Conservation (phyloP, 306 rosid species). For the Cicer bijugum region DNA sequence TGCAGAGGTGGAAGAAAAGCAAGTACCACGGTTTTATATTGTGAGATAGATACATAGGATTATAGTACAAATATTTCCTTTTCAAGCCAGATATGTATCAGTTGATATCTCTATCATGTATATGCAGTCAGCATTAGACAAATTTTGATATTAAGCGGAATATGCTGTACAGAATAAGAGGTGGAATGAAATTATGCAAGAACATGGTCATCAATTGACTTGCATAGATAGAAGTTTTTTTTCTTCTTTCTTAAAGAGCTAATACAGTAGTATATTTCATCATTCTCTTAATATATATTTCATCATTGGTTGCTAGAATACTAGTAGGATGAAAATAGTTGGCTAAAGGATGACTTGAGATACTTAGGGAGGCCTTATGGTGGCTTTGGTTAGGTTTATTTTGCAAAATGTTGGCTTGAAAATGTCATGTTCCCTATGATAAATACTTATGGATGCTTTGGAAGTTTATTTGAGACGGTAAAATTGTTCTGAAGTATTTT, state of each 20-base stretch:
- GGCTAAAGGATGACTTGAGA: neutral
- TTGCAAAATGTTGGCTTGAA: neutral
- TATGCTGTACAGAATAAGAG: constrained; percentile 55
- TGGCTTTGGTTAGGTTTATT: neutral
- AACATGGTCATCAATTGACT: constrained; percentile 7
- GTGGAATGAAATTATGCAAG: constrained; percentile 35
- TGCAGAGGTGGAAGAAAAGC: constrained; percentile 44
- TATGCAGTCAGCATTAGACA: constrained; percentile 36
- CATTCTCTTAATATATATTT: neutral
- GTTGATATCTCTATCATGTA: constrained; percentile 49
- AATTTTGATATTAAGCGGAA: constrained; percentile 38
- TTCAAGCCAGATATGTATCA: constrained; percentile 44
- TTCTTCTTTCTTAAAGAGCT: neutral
- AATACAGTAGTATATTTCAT: neutral
- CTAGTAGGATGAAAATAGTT: constrained; percentile 3
- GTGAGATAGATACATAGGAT: constrained; percentile 36
- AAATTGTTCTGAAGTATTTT: no score
- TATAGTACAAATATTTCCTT: constrained; percentile 26
- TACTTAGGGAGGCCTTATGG: neutral
- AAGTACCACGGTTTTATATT: constrained; percentile 35
- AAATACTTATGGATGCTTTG: neutral
- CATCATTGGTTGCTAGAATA: neutral
- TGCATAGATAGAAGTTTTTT: neutral
- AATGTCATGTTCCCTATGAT: neutral
- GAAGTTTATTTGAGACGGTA: no score